Evolutionary conservation across 305 asterid species (phyloP), one percentile per base, ranked within the genome.

Genomic region (Fraxinus velutina): DNA sequence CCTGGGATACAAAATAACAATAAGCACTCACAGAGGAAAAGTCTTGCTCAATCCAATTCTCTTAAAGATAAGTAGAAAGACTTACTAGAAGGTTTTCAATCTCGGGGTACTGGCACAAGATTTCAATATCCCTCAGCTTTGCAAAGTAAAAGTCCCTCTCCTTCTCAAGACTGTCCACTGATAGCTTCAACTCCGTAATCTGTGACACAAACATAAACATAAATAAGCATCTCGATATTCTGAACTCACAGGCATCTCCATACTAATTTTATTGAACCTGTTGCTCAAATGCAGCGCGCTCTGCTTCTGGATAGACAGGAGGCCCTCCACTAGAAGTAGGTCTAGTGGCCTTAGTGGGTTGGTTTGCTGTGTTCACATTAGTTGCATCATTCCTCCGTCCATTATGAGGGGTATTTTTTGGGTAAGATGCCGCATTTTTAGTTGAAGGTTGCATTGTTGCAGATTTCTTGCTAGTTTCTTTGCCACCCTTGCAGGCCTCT

Each of bases 111-210:
- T 96, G 97, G 88, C 98, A 92, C 62, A 94, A 77, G 79, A 94
- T 91, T 82, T 94, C 99, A 42, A 94, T 86, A 50, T 96, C 98
- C 88, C 98, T 93, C 87, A 96, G 76, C 87, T 93, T 96, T 78
- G 93, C 86, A 78, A 96, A 96, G 89, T 93, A 94, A 87, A 94
- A 94, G 87, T 94, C 99, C 82, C 97, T 89, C 86, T 94, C 98
- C 88, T 91, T 93, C 89, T 96, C 99, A 17, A 94, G 89, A 78
- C 93, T 89, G 81, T 96, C 98, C 32, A 93, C 90, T 2, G 95
- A 91, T 34, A 94, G 85, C 90, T 94, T 94, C 90, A 96, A 71
- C 78, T 93, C 97, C 0, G 96, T 91, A 42, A 94, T 89, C 99
- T 96, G 93, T 84, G 78, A 75, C 24, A 55, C 39, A 77, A 44